Percentiles rank a stretch among this genome's conserved stretches.
phyloP scores from a whole-genome alignment of 2,329 filamentous ascomycete species.

The Fusarium marasasianum region DNA sequence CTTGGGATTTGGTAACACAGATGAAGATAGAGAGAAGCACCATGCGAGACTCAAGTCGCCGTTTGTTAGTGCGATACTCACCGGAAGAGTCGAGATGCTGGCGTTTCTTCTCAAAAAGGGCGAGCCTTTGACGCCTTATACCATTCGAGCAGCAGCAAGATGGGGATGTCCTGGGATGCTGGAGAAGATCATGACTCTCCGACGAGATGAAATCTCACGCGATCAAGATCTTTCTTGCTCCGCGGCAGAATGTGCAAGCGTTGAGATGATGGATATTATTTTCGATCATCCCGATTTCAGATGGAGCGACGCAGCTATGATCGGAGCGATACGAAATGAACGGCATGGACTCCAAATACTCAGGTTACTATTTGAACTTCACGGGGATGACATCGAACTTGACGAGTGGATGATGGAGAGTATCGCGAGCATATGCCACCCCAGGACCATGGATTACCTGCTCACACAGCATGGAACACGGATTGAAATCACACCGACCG shows the following conservation, averaged over 20 bases:
- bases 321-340: constrained; percentile 19
- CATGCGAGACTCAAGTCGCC: constrained; percentile 22
- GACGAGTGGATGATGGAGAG: constrained; percentile 29
- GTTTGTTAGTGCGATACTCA: constrained; percentile 18
- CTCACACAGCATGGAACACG: constrained; percentile 8
- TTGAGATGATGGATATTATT: constrained; percentile 13
- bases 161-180: constrained; percentile 19
- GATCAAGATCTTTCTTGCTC: constrained; percentile 24
- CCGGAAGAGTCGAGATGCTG: constrained; percentile 23
- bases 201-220: constrained; percentile 17
- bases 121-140: constrained; percentile 13
- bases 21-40: constrained; percentile 24
- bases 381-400: constrained; percentile 1
- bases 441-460: constrained; percentile 19
- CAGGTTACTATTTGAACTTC: constrained; percentile 5
- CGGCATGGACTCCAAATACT: constrained; percentile 10
- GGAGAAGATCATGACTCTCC: constrained; percentile 18
- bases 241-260: constrained; percentile 10
- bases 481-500: constrained; percentile 12
- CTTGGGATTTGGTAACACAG: constrained; percentile 16
- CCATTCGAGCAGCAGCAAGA: constrained; percentile 19
- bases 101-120: constrained; percentile 23
- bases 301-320: constrained; percentile 24
- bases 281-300: constrained; percentile 12
- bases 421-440: constrained; percentile 17